A percentile compares a stretch with the other conserved stretches of the same genome.
These are phyloP conservation scores for Globisporangium sylvaticum DNA, from an alignment of 352 stramenopile species.

Conservation along the genomic window DNA sequence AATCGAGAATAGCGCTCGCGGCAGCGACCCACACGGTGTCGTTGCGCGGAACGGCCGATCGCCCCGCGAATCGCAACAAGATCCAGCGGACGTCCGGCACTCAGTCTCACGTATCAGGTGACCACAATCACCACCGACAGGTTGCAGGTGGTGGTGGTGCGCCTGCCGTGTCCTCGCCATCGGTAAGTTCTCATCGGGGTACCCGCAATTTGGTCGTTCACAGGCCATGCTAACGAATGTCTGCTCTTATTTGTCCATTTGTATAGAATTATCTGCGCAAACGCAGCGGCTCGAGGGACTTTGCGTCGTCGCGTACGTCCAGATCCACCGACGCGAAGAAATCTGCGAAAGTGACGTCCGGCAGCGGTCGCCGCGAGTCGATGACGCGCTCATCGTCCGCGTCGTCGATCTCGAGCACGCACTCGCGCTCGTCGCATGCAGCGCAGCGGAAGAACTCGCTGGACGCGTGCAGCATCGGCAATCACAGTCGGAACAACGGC, in stretches of 20 bases:
- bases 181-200: background rate
- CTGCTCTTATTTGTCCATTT: background rate
- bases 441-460: slow-evolving; percentile 26
- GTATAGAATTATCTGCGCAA: slow-evolving; percentile 16
- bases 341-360: background rate
- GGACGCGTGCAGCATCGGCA: slow-evolving; percentile 18
- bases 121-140: slow-evolving; percentile 7
- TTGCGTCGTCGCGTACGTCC: slow-evolving; percentile 37
- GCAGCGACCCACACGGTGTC: slow-evolving; percentile 12
- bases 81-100: slow-evolving; percentile 39
- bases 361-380: slow-evolving; percentile 14
- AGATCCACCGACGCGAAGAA: slow-evolving; percentile 28
- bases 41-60: slow-evolving; percentile 7
- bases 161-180: slow-evolving; percentile 10
- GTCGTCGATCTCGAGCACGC: slow-evolving; percentile 19
- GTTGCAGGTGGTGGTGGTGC: background rate
- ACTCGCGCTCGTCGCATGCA: slow-evolving; percentile 14
- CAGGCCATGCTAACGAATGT: background rate
- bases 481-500: slow-evolving; percentile 15
- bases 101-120: slow-evolving; percentile 28
- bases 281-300: slow-evolving; percentile 31
- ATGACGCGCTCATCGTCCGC: slow-evolving; percentile 23
- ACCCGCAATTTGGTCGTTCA: no score
- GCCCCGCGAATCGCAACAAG: slow-evolving; percentile 27
- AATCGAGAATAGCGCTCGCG: slow-evolving; percentile 17